Base-by-base conservation (phyloP, 148 eudicot species). In the Camellia japonica region DNA sequence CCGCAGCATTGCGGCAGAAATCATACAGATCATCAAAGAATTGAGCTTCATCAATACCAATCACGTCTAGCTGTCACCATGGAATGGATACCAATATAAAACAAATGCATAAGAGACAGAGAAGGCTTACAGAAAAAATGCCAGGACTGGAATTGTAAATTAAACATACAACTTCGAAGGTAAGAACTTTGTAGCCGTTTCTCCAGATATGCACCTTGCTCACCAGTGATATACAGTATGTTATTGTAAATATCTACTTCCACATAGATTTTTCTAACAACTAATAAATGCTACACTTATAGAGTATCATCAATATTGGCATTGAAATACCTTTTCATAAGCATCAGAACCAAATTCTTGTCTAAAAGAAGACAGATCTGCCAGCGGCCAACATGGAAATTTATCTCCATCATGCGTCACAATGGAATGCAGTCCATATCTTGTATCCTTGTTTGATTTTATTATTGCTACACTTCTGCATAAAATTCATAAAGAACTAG, bases 321-420 rank as follows among this genome's bases (percentile, higher is more conserved):
- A 47, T 56, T 58, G 44, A 63, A 71, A 73, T 87, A 93, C 99
- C 98, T 96, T 88, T 78, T 91, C 88, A 83, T 96, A 96, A 74
- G 91, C 98, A 83, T 90, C 90, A 58, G 83, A 82, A 63, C 99
- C 99, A 77, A 90, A 63, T 54, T 83, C 84, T 82, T 90, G 89
- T 81, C 77, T 86, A 87, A 96, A 90, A 62, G 97, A 90, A 49
- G 93, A 94, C 44, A 96, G 83, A 80, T 89, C 86, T 30, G 86
- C 87, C 70, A 96, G 71, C 51, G 99, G 95, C 85, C 89, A 90
- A 86, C 99, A 93, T 44, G 97, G 99, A 81, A 86, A 88, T 85
- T 91, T 96, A 64, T 86, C 97, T 44, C 98, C 98, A 82, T 96
- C 98, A 81, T 96, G 99, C 43, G 97, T 94, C 75, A 91, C 98